Evolutionary conservation across 768 basidiomycete species (phyloP), one percentile per base, ranked within the genome.

Genomic region (Paxillus rubicundulus): DNA sequence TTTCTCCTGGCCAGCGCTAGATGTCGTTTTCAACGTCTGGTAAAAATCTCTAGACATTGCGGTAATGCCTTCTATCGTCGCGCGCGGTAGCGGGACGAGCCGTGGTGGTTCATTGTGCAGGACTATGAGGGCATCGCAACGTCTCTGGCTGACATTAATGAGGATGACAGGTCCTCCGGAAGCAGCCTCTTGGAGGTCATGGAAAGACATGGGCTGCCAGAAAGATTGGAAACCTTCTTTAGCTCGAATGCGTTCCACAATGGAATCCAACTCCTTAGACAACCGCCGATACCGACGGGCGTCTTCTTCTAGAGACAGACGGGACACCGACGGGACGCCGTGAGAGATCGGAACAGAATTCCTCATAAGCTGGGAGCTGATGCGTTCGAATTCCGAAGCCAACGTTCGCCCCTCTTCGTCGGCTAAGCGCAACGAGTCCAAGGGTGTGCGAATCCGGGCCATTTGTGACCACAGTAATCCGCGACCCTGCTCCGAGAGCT

Each of bases 61-160:
- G 21, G 54, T 17, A 24, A 67, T 30, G 16, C 54, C 54, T 1
- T 45, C 45, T 18, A 59, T 52, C 1, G 59, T 54, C 10, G 57
- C 47, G 24, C 49, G 14, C 1, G 54, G 56, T 32, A 66, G 64
- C 9, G 61, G 57, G 5, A 67, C 53, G 18, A 56, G 56, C 34
- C 52, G 59, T 0, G 64, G 66, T 2, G 57, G 32, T 9, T 51
- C 52, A 9, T 57, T 52, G 10, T 59, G 38, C n/a, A 61, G 38
- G 20, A 75, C 59, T 12, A 74, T 68, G 24, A 77, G 24, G 0
- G 73, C 75, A 51, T 77, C 73, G 34, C 73, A 77, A n/a, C 71
- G 61, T 33, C 24, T 50, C 9, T 30, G 21, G 51, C 62, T 57
- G 21, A 66, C 53, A 36, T 75, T 77, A 42, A 77, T 59, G 14